Percentiles rank a stretch among this genome's conserved stretches.
phyloP scores from a whole-genome alignment of 768 basidiomycete genomes.

The Tulasnella sp. region DNA sequence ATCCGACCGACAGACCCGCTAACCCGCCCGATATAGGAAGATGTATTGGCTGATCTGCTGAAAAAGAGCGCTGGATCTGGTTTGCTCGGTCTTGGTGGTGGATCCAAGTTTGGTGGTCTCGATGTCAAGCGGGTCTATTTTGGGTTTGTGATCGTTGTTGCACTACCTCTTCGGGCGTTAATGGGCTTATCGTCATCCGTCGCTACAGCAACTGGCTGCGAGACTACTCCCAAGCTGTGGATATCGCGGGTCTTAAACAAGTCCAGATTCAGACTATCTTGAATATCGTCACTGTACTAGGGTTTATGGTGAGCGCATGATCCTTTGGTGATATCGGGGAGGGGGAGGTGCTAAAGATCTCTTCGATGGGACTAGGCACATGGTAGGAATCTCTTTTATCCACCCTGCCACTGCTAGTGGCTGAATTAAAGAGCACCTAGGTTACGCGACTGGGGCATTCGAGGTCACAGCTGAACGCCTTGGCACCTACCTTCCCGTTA shows the following conservation, averaged over 20 bases:
- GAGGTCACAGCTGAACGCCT: constrained; percentile 83
- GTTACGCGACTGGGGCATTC: constrained; percentile 78
- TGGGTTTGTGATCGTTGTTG: constrained; percentile 46
- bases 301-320: constrained; percentile 61
- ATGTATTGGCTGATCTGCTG: constrained; percentile 55
- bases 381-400: constrained; percentile 31
- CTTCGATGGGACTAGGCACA: constrained; percentile 48
- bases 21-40: constrained; percentile 50
- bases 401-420: too few species aligned
- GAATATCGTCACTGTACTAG: constrained; percentile 84
- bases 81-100: constrained; percentile 52
- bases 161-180: constrained; percentile 23
- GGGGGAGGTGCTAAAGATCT: neutral
- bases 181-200: neutral
- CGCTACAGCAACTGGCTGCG: constrained; percentile 71
- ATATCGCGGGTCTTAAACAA: constrained; percentile 54
- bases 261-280: constrained; percentile 63
- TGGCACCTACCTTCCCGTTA: constrained; percentile 74
- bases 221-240: constrained; percentile 86
- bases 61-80: constrained; percentile 45
- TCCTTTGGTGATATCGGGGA: neutral
- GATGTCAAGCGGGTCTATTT: constrained; percentile 84
- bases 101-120: constrained; percentile 65
- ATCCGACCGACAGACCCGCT: constrained; percentile 28
- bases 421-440: neutral